phyloP scores from a whole-genome alignment of 257 asterid species.

The Nicotiana undulata region DNA sequence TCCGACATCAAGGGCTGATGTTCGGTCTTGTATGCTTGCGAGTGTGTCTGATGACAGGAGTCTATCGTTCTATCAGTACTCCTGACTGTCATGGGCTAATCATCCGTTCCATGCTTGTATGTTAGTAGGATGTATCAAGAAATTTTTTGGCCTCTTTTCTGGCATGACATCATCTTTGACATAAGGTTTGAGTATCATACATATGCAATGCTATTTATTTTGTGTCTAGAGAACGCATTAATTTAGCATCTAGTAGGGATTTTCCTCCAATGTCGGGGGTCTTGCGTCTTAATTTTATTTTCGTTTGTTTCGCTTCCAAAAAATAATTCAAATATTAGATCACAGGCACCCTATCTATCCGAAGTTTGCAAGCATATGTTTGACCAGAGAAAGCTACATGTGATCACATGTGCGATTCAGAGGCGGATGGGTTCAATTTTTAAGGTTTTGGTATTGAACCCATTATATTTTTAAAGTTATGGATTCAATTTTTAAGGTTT shows the following conservation, averaged over 20 bases:
- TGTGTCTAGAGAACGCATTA: neutral
- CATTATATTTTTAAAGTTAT: too few species aligned
- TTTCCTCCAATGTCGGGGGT: neutral
- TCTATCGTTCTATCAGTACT: conserved; percentile 62
- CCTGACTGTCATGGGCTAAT: conserved; percentile 18
- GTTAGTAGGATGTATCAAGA: neutral
- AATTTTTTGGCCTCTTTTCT: neutral
- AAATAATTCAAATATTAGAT: neutral
- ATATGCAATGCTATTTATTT: neutral
- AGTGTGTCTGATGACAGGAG: conserved; percentile 92
- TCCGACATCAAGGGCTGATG: conserved; percentile 51
- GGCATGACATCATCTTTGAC: neutral
- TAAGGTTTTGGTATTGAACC: too few species aligned
- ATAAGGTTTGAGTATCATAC: neutral
- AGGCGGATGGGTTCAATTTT: too few species aligned
- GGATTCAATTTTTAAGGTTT: too few species aligned
- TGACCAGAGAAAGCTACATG: too few species aligned
- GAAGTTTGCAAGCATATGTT: too few species aligned
- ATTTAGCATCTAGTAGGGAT: neutral
- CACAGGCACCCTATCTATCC: neutral
- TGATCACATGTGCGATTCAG: too few species aligned
- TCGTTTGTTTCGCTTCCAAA: neutral
- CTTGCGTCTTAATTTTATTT: neutral
- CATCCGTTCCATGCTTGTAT: neutral
- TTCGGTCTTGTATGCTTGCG: conserved; percentile 70